Percentiles rank a stretch among this genome's conserved stretches.
phyloP scores from a whole-genome alignment of 2,329 filamentous ascomycete genomes.

The Cordyceps sp. region DNA sequence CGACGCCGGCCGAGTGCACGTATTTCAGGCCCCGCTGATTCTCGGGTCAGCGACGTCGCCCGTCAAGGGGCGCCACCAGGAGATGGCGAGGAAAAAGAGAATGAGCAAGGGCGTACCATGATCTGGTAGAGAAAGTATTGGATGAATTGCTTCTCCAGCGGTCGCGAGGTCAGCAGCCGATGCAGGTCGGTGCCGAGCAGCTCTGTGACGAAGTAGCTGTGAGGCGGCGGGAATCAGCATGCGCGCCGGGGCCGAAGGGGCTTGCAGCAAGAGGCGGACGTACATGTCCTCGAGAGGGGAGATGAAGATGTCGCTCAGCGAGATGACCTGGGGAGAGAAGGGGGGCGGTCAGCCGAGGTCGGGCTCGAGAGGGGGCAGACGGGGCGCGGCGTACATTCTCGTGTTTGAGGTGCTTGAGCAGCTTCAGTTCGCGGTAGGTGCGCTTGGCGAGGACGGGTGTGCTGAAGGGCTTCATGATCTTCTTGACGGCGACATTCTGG shows the following conservation, averaged over 20 bases:
- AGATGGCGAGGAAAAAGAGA: no score
- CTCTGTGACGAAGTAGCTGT: constrained; percentile 93
- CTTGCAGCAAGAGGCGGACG: constrained; percentile 12
- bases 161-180: constrained; percentile 82
- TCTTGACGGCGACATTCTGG: constrained; percentile 96
- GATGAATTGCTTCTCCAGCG: constrained; percentile 98
- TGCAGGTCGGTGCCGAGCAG: constrained; percentile 93
- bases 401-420: constrained; percentile 89
- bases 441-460: constrained; percentile 96
- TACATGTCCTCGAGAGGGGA: constrained; percentile 98
- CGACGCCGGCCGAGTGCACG: constrained; percentile 93
- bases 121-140: constrained; percentile 99
- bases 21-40: constrained; percentile 88
- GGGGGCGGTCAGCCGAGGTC: constrained; percentile 1
- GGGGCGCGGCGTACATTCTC: constrained; percentile 57
- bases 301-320: constrained; percentile 98
- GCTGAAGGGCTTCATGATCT: constrained; percentile 99
- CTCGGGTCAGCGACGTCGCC: neutral
- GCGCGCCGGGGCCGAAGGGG: no score
- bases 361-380: neutral
- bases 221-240: neutral
- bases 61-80: no score
- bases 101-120: constrained; percentile 57
- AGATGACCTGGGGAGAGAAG: constrained; percentile 55
- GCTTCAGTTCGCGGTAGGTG: constrained; percentile 93